Conservation (phyloP, 2,329 filamentous ascomycete species). For the Mariannaea sp. region DNA sequence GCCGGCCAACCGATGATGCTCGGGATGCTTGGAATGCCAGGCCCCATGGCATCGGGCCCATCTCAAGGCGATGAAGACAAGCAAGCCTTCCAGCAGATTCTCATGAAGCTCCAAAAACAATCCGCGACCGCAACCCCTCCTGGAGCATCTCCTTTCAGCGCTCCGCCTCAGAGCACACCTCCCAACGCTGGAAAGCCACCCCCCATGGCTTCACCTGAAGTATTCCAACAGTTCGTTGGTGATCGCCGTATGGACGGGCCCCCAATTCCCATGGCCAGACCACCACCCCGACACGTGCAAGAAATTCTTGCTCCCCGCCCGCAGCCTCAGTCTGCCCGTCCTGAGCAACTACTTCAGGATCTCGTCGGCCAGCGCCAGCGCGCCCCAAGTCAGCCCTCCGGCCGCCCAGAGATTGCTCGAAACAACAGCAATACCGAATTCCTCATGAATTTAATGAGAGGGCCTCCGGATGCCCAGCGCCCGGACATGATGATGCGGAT, state of each 20-base stretch:
- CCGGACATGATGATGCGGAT: constrained; percentile 55
- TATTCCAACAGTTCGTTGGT: constrained; percentile 53
- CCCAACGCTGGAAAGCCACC: constrained; percentile 42
- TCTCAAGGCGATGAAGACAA: constrained; percentile 66
- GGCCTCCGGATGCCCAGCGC: constrained; percentile 53
- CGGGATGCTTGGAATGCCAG: neutral
- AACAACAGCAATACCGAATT: constrained; percentile 78
- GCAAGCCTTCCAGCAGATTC: constrained; percentile 81
- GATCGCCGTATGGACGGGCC: constrained; percentile 49
- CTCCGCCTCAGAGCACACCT: constrained; percentile 44
- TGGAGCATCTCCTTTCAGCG: constrained; percentile 49
- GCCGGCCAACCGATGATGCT: constrained; percentile 24
- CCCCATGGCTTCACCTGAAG: constrained; percentile 52
- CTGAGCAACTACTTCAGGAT: constrained; percentile 66
- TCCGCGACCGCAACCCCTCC: constrained; percentile 53
- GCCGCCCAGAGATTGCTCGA: constrained; percentile 50
- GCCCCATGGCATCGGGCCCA: neutral
- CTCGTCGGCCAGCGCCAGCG: constrained; percentile 64
- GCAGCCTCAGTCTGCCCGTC: constrained; percentile 56
- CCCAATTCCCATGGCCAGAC: constrained; percentile 46
- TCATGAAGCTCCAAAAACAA: constrained; percentile 77
- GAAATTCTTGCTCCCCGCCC: constrained; percentile 59
- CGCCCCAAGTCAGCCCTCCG: constrained; percentile 55
- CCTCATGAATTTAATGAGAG: constrained; percentile 79
- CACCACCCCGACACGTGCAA: constrained; percentile 50